Evolutionary conservation across 2,329 filamentous ascomycete genomes (phyloP).

Genomic region (Calonectria hongkongensis): DNA sequence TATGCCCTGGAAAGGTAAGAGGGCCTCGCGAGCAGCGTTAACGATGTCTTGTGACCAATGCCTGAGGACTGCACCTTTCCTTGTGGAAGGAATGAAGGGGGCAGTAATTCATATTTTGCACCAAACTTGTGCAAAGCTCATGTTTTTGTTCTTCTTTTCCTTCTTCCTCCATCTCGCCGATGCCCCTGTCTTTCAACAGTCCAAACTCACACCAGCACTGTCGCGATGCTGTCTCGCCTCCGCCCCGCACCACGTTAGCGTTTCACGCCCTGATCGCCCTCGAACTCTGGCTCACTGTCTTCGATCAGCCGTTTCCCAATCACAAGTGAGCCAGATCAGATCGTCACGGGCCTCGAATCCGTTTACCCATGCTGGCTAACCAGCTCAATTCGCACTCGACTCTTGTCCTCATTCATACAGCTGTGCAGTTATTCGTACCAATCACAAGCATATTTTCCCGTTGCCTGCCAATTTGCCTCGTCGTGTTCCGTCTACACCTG

Average conservation of each 20-base stretch:
- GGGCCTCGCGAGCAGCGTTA: slow-evolving; percentile 46
- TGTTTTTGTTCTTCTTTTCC: neutral
- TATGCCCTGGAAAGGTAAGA: slow-evolving; percentile 53
- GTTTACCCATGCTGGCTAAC: slow-evolving; percentile 31
- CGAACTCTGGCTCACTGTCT: slow-evolving; percentile 27
- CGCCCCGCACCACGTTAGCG: slow-evolving; percentile 18
- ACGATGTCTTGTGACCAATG: slow-evolving; percentile 42
- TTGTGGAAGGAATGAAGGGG: slow-evolving; percentile 25
- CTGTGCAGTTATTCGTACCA: slow-evolving; percentile 33
- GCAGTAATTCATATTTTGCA: slow-evolving; percentile 27
- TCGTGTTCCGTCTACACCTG: slow-evolving; percentile 47
- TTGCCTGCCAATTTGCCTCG: slow-evolving; percentile 49
- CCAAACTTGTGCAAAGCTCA: neutral
- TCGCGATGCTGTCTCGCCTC: slow-evolving; percentile 9
- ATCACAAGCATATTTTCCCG: slow-evolving; percentile 37
- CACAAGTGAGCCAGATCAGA: slow-evolving; percentile 14
- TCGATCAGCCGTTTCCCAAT: slow-evolving; percentile 16
- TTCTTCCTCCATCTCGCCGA: slow-evolving; percentile 33
- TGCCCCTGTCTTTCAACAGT: neutral
- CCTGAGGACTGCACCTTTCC: slow-evolving; percentile 48
- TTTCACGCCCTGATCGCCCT: slow-evolving; percentile 16
- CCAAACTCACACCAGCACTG: slow-evolving; percentile 20
- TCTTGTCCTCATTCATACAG: slow-evolving; percentile 14
- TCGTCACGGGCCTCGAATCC: slow-evolving; percentile 34
- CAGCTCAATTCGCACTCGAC: slow-evolving; percentile 1